Evolutionary conservation across 2,329 filamentous ascomycete species (phyloP).

Genomic region (Xylaria sp.): DNA sequence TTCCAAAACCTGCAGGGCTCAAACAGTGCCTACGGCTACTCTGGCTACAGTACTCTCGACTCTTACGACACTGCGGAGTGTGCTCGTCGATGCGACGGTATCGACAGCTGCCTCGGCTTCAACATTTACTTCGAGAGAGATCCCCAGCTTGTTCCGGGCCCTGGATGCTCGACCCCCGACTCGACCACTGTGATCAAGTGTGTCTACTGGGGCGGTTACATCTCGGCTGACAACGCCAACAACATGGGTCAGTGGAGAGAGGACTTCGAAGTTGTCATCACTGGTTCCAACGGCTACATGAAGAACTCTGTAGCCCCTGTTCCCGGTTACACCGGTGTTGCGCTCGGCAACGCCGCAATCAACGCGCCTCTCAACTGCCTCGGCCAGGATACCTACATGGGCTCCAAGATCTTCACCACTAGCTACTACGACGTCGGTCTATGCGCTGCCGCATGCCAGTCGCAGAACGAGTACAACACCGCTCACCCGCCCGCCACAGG

Average conservation of each 20-base stretch:
- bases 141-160: conserved; percentile 42
- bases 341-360: conserved; percentile 46
- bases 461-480: conserved; percentile 47
- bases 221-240: conserved; percentile 41
- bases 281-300: conserved; percentile 56
- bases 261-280: conserved; percentile 52
- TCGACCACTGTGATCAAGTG: conserved; percentile 48
- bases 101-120: conserved; percentile 43
- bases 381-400: conserved; percentile 47
- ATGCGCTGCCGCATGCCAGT: conserved; percentile 47
- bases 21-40: conserved; percentile 49
- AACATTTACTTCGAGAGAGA: conserved; percentile 50
- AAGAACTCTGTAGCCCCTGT: conserved; percentile 38
- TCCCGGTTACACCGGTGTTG: conserved; percentile 42
- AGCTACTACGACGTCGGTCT: conserved; percentile 45
- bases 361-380: conserved; percentile 45
- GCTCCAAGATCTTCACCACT: conserved; percentile 47
- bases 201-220: conserved; percentile 47
- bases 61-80: conserved; percentile 44
- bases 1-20: conserved; percentile 50
- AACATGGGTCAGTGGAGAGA: conserved; percentile 41
- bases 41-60: conserved; percentile 42
- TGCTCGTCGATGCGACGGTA: conserved; percentile 42
- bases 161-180: conserved; percentile 39
- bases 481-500: conserved; percentile 41